Conservation (phyloP, 768 basidiomycete genomes). For the Mycena rosella region DNA sequence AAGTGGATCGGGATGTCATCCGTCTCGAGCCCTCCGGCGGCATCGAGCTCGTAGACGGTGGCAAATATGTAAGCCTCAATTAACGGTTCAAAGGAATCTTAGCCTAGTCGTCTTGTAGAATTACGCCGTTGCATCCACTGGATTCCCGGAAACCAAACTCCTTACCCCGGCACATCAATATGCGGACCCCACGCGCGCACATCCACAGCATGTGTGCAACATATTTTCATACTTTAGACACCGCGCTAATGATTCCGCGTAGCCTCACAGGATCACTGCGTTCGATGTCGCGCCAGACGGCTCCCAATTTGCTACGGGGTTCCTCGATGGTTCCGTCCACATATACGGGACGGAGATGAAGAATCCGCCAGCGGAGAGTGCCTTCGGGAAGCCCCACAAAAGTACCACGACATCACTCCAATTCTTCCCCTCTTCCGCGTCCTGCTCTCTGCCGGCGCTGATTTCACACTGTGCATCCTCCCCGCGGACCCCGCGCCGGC, state of each 20-base stretch:
- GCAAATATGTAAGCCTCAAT: conserved; percentile 34
- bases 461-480: conserved; percentile 76
- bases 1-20: conserved; percentile 64
- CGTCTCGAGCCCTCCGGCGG: conserved; percentile 61
- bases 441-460: conserved; percentile 75
- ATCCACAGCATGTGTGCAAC: conserved; percentile 54
- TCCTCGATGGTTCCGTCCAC: conserved; percentile 69
- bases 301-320: conserved; percentile 70
- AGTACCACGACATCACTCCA: conserved; percentile 68
- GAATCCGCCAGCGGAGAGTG: conserved; percentile 33
- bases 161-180: conserved; percentile 66
- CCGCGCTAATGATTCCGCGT: not conserved
- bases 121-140: conserved; percentile 63
- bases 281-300: conserved; percentile 74
- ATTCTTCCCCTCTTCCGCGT: conserved; percentile 83
- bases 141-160: conserved; percentile 62
- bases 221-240: not conserved
- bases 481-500: conserved; percentile 61
- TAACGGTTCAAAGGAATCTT: conserved; percentile 43
- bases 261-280: conserved; percentile 71
- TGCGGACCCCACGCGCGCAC: conserved; percentile 58
- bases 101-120: conserved; percentile 39
- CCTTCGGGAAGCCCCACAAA: conserved; percentile 52
- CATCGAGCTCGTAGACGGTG: conserved; percentile 50
- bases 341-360: conserved; percentile 56